These are phyloP conservation scores for Ramalina peruviana DNA, from an alignment of 495 filamentous ascomycete species.

Conservation along the genomic window DNA sequence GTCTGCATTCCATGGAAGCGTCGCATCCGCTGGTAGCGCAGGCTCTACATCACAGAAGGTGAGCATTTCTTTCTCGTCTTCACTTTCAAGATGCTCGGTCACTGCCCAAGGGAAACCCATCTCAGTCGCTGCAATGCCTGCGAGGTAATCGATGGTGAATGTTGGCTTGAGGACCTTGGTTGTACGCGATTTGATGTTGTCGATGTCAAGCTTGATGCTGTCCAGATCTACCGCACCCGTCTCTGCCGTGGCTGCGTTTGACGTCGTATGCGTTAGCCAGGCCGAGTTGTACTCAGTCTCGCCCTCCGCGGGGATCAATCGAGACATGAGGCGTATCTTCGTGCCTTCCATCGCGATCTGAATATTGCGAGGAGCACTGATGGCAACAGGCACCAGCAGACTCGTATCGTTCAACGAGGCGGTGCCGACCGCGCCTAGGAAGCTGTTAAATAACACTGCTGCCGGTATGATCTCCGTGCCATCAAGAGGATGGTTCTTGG, in stretches of 20 bases:
- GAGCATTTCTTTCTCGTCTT: constrained; percentile 26
- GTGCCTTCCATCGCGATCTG: constrained; percentile 16
- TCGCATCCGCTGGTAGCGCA: neutral
- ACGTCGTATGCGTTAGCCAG: constrained; percentile 29
- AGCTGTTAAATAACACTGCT: constrained; percentile 27
- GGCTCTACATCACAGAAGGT: constrained; percentile 24
- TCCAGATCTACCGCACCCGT: constrained; percentile 2
- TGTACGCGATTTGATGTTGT: constrained; percentile 8
- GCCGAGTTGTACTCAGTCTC: constrained; percentile 10
- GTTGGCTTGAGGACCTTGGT: constrained; percentile 5
- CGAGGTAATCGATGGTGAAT: constrained; percentile 30
- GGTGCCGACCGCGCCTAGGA: constrained; percentile 18
- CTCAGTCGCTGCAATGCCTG: constrained; percentile 25
- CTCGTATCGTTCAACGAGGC: constrained; percentile 12
- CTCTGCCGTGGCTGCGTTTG: too few relatives aligned
- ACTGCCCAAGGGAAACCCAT: constrained; percentile 35
- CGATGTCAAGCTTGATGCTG: neutral
- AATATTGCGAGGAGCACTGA: constrained; percentile 21
- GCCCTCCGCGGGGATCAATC: constrained; percentile 8
- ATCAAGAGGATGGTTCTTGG: constrained; percentile 20
- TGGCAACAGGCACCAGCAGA: constrained; percentile 23
- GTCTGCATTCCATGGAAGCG: constrained; percentile 18
- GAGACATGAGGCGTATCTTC: constrained; percentile 19
- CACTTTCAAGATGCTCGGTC: constrained; percentile 25
- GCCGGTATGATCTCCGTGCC: constrained; percentile 31